phyloP scores from a whole-genome alignment of 106 monocot genomes.

The Dactylorhiza incarnata region DNA sequence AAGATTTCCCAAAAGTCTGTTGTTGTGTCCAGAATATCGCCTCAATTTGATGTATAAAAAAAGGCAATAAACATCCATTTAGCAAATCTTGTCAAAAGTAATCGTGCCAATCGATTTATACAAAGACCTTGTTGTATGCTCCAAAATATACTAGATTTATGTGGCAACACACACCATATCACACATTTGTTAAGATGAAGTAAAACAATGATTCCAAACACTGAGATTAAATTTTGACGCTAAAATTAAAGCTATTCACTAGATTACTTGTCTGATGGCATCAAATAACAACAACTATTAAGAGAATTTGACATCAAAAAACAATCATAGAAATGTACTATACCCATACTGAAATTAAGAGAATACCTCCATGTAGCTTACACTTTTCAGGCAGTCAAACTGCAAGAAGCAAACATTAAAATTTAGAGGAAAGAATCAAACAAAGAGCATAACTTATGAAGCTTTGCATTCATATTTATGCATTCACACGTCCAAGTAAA shows the following conservation, averaged over 20 bases:
- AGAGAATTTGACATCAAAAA: not conserved
- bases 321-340: not conserved
- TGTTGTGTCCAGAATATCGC: too few species aligned
- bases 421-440: not conserved
- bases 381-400: slow-evolving; percentile 65
- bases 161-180: not conserved
- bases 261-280: not conserved
- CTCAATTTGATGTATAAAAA: too few species aligned
- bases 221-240: not conserved
- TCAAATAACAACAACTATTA: not conserved
- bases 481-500: not conserved
- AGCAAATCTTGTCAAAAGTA: too few species aligned
- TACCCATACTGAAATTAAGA: not conserved
- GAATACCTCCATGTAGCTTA: slow-evolving; percentile 69
- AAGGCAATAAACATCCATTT: too few species aligned
- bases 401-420: slow-evolving; percentile 25
- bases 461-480: not conserved
- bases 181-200: not conserved
- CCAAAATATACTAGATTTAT: not conserved
- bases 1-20: too few species aligned
- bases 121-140: not conserved
- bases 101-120: too few species aligned
- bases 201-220: not conserved
- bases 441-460: not conserved
- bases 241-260: not conserved